Evolutionary conservation across 805 yeast genomes (phyloP).

Genomic region (Wickerhamomyces pijperi): DNA sequence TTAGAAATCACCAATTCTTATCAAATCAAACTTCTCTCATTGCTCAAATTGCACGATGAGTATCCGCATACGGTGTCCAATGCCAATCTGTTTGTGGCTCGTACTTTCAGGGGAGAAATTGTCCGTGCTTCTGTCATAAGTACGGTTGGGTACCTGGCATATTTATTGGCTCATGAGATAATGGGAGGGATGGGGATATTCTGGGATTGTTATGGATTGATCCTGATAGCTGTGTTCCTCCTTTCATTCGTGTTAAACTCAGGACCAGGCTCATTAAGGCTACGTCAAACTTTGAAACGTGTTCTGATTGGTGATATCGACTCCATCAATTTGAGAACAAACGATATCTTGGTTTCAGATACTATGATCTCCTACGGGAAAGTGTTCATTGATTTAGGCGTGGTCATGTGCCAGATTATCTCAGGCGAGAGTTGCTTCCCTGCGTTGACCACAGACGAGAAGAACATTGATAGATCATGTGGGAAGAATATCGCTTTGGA

Average conservation of each 20-base stretch:
- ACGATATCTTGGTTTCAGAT: slow-evolving; percentile 78
- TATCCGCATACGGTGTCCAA: not conserved
- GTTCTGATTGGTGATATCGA: slow-evolving; percentile 51
- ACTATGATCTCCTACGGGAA: slow-evolving; percentile 73
- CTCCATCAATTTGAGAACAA: slow-evolving; percentile 41
- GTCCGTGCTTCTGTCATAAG: not conserved
- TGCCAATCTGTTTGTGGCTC: not conserved
- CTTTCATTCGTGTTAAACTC: slow-evolving; percentile 27
- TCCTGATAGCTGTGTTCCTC: slow-evolving; percentile 17
- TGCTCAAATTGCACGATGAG: not conserved
- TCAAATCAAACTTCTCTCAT: not conserved
- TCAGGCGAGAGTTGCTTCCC: slow-evolving; percentile 26
- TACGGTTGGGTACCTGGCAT: not conserved
- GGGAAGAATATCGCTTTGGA: slow-evolving; percentile 24
- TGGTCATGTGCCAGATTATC: slow-evolving; percentile 38
- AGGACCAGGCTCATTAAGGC: slow-evolving; percentile 24
- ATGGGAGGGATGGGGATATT: not conserved
- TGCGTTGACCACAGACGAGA: slow-evolving; percentile 5
- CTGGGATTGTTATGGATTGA: not conserved
- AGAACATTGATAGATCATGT: slow-evolving; percentile 22
- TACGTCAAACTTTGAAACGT: slow-evolving; percentile 39
- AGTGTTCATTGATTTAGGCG: slow-evolving; percentile 60
- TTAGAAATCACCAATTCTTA: not conserved
- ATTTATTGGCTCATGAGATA: not conserved
- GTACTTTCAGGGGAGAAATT: not conserved